Percentiles rank a stretch among this genome's conserved stretches.
These are phyloP conservation scores for Helminthosporium solani DNA, from an alignment of 2,329 filamentous ascomycete species.

Conservation along the genomic window DNA sequence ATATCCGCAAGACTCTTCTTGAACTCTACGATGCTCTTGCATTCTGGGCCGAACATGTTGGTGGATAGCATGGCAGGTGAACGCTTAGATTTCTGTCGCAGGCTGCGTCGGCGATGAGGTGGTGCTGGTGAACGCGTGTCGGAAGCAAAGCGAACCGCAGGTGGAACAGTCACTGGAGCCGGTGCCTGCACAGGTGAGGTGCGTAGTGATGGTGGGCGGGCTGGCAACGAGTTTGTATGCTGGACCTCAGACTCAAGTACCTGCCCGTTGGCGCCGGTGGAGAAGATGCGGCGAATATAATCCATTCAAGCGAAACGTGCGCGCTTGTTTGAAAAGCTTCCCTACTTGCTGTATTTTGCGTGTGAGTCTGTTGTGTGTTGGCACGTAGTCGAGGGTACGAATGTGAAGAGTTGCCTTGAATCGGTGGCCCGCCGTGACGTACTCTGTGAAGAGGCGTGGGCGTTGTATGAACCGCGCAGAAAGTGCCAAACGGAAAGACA, in stretches of 20 bases:
- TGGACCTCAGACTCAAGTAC: background rate
- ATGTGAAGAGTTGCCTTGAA: background rate
- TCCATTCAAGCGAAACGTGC: background rate
- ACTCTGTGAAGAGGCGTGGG: background rate
- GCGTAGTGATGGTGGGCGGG: background rate
- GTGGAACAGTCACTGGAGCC: background rate
- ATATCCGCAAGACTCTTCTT: slow-evolving; percentile 26
- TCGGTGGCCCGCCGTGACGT: background rate
- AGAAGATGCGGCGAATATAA: background rate
- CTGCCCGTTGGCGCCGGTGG: background rate
- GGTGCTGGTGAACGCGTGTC: background rate
- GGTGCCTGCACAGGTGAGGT: background rate
- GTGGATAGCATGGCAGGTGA: background rate
- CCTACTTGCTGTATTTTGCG: background rate
- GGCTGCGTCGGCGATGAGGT: background rate
- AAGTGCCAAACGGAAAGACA: no score
- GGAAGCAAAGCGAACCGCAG: background rate
- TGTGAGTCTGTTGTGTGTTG: background rate
- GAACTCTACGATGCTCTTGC: slow-evolving; percentile 24
- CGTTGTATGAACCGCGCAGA: no score
- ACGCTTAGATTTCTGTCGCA: background rate
- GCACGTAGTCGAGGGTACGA: background rate
- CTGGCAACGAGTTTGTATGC: background rate
- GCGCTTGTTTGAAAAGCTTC: background rate
- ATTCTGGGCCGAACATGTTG: slow-evolving; percentile 1